These are phyloP conservation scores for Adansonia digitata DNA, from an alignment of 345 rosid species.

Conservation along the genomic window DNA sequence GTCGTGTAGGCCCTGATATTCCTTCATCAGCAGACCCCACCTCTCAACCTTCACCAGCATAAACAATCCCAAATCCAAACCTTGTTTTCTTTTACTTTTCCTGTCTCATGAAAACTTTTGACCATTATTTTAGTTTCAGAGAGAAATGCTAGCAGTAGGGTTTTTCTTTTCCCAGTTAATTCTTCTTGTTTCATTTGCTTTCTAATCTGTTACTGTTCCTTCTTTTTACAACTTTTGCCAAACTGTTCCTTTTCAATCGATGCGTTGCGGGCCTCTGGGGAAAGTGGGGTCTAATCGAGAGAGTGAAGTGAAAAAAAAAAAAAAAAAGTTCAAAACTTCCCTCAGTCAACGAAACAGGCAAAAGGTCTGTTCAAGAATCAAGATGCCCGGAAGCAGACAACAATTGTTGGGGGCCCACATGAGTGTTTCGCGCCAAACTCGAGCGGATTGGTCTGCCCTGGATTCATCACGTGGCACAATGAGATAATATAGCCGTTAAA, in stretches of 20 bases:
- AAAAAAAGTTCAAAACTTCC: background rate
- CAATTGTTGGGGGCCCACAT: constrained; percentile 20
- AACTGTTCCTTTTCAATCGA: background rate
- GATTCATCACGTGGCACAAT: constrained; percentile 43
- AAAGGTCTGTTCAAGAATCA: constrained; percentile 5
- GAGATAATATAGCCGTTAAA: constrained; percentile 40
- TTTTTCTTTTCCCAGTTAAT: background rate
- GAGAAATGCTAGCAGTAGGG: constrained; percentile 2
- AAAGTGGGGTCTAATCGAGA: background rate
- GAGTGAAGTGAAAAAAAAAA: background rate
- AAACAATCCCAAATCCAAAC: constrained; percentile 8
- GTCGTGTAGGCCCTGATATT: constrained; percentile 83
- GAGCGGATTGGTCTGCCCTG: background rate
- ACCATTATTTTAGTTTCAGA: constrained; percentile 7
- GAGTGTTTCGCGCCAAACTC: constrained; percentile 30
- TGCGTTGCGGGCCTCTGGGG: constrained; percentile 18
- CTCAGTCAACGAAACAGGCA: constrained; percentile 30
- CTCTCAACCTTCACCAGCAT: constrained; percentile 79
- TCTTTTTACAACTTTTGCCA: constrained; percentile 9
- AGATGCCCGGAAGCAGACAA: constrained; percentile 6
- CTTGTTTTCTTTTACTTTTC: background rate
- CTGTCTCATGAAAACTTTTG: constrained; percentile 2
- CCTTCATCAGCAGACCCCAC: constrained; percentile 87
- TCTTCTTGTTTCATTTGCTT: background rate
- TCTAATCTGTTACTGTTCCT: background rate